Percentiles rank a stretch among this genome's conserved stretches.
Evolutionary conservation across 1,139 yeast genomes (phyloP).

Genomic region (Pichia sp.): DNA sequence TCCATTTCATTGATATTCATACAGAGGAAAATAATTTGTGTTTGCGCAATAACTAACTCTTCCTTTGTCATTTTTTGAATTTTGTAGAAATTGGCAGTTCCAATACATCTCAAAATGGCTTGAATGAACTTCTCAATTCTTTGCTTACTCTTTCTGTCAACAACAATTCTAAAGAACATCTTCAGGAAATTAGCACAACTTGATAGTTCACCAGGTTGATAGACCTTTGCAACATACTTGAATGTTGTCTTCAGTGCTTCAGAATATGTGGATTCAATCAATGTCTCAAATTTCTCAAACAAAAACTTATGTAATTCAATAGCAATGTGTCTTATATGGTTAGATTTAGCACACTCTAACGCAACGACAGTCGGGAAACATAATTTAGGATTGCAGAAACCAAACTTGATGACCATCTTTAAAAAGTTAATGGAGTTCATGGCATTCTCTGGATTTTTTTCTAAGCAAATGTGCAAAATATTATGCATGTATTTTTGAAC

Average conservation of each 20-base stretch:
- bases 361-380: constrained; percentile 73
- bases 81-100: constrained; percentile 39
- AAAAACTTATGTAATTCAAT: constrained; percentile 51
- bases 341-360: constrained; percentile 53
- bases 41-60: constrained; percentile 35
- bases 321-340: constrained; percentile 48
- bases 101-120: constrained; percentile 36
- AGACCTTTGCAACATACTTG: constrained; percentile 38
- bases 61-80: constrained; percentile 45
- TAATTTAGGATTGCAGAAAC: constrained; percentile 71
- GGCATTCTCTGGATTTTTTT: constrained; percentile 36
- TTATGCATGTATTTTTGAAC: constrained; percentile 58
- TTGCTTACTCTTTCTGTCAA: constrained; percentile 42
- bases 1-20: constrained; percentile 40
- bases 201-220: constrained; percentile 22
- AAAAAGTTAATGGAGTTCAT: constrained; percentile 52
- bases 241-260: constrained; percentile 65
- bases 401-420: constrained; percentile 54
- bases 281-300: constrained; percentile 65
- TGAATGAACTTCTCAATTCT: constrained; percentile 48
- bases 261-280: constrained; percentile 61
- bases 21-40: constrained; percentile 38
- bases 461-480: constrained; percentile 46
- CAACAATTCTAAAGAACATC: constrained; percentile 44
- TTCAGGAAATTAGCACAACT: constrained; percentile 28